Evolutionary conservation across 352 stramenopile genomes (phyloP).

Genomic region (Thalassiosira hispida): DNA sequence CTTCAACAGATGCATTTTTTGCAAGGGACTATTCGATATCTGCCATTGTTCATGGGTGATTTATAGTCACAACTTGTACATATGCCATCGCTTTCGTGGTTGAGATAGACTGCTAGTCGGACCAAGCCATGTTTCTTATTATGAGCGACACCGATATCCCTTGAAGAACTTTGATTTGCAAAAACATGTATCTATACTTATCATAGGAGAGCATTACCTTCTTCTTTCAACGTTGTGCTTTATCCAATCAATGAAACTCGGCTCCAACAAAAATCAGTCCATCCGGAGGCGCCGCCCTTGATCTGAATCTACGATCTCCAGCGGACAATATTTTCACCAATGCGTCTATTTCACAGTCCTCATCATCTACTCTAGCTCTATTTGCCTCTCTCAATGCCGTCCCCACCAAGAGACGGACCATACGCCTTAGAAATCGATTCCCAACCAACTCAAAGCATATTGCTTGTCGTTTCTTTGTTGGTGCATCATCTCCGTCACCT

Average conservation of each 20-base stretch:
- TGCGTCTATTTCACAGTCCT: conserved; percentile 12
- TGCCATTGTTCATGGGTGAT: too few species aligned
- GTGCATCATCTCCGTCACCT: not conserved
- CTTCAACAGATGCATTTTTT: too few species aligned
- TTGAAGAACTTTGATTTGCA: too few species aligned
- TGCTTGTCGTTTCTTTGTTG: conserved; percentile 23
- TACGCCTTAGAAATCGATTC: conserved; percentile 75
- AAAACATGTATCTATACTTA: too few species aligned
- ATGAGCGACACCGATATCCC: too few species aligned
- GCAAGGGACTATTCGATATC: too few species aligned
- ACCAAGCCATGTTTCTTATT: too few species aligned
- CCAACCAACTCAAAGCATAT: conserved; percentile 75
- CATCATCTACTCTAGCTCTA: not conserved
- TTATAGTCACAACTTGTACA: too few species aligned
- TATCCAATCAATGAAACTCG: conserved; percentile 2
- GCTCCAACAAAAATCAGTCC: conserved; percentile 70
- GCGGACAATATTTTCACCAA: conserved; percentile 49
- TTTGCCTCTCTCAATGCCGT: conserved; percentile 50
- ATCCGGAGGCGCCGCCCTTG: conserved; percentile 52
- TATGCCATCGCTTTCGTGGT: too few species aligned
- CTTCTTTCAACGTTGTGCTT: too few species aligned
- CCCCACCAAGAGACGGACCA: conserved; percentile 72
- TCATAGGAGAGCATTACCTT: too few species aligned
- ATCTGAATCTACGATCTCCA: conserved; percentile 36
- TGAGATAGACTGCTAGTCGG: too few species aligned